These are phyloP conservation scores for Penicillium crystallinum DNA, from an alignment of 495 filamentous ascomycete genomes.

Conservation along the genomic window DNA sequence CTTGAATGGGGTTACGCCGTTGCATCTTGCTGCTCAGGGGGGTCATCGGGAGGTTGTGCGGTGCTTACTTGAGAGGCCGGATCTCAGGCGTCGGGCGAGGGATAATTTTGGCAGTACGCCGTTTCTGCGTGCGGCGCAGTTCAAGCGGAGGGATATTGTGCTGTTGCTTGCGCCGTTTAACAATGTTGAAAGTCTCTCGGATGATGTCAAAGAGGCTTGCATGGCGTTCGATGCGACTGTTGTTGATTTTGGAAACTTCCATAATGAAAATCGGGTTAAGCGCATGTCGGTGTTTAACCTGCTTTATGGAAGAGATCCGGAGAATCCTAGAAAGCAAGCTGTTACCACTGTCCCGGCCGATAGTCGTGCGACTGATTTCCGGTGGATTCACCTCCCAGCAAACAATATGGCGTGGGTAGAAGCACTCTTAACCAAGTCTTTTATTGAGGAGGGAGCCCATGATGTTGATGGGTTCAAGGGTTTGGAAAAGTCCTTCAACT, in stretches of 20 bases:
- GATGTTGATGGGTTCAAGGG: conserved; percentile 67
- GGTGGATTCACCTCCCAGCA: conserved; percentile 68
- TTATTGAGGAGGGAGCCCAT: conserved; percentile 60
- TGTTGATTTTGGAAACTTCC: conserved; percentile 64
- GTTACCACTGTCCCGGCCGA: conserved; percentile 51
- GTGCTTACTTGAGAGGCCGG: conserved; percentile 43
- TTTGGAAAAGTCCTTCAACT: conserved; percentile 57
- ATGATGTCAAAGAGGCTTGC: conserved; percentile 52
- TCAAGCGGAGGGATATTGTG: conserved; percentile 53
- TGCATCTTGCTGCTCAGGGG: conserved; percentile 58
- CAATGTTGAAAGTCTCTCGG: conserved; percentile 45
- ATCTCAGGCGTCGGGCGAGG: conserved; percentile 43
- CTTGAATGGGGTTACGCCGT: conserved; percentile 56
- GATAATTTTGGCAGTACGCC: conserved; percentile 61
- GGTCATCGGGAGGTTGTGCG: conserved; percentile 55
- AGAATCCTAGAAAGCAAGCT: conserved; percentile 46
- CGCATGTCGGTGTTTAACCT: conserved; percentile 53
- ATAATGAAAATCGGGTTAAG: conserved; percentile 55
- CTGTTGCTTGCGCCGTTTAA: conserved; percentile 51
- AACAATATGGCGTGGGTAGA: conserved; percentile 59
- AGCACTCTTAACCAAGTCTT: conserved; percentile 58
- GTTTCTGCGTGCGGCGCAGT: conserved; percentile 56
- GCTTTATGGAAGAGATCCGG: conserved; percentile 55
- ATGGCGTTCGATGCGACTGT: conserved; percentile 61
- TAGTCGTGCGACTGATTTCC: conserved; percentile 51